These are phyloP conservation scores for Myxozyma sirexii DNA, from an alignment of 805 yeast genomes.

Conservation along the genomic window DNA sequence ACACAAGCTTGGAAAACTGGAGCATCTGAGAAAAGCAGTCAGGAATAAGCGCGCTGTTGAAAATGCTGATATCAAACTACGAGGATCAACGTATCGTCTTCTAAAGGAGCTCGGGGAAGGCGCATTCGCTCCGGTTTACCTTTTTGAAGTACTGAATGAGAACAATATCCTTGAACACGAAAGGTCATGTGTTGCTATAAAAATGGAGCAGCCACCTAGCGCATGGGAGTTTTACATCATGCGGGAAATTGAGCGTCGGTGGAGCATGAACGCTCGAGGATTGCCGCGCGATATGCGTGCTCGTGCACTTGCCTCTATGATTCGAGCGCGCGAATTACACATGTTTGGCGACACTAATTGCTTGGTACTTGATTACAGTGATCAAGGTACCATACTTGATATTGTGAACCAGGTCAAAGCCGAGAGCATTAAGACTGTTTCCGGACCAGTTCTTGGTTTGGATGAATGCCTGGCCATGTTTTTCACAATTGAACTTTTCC, in stretches of 20 bases:
- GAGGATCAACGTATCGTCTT: slow-evolving; percentile 50
- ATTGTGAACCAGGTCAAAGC: slow-evolving; percentile 56
- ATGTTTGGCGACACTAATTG: slow-evolving; percentile 68
- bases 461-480: slow-evolving; percentile 69
- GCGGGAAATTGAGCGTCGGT: slow-evolving; percentile 54
- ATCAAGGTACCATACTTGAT: slow-evolving; percentile 75
- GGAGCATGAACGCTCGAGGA: slow-evolving; percentile 34
- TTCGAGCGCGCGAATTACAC: slow-evolving; percentile 56
- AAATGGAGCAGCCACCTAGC: slow-evolving; percentile 68
- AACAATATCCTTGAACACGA: slow-evolving; percentile 1
- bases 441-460: slow-evolving; percentile 34
- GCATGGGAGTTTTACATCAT: slow-evolving; percentile 83
- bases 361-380: slow-evolving; percentile 61
- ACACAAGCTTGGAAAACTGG: slow-evolving; percentile 35
- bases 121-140: slow-evolving; percentile 76
- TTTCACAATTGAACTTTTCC: slow-evolving; percentile 64
- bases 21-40: slow-evolving; percentile 2
- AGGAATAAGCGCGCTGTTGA: slow-evolving; percentile 13
- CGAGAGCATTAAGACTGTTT: slow-evolving; percentile 25
- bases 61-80: slow-evolving; percentile 13
- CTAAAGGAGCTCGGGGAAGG: slow-evolving; percentile 70
- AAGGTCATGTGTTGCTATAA: slow-evolving; percentile 65
- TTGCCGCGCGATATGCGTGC: slow-evolving; percentile 12
- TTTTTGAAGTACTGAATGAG: slow-evolving; percentile 45
- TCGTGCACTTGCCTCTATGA: slow-evolving; percentile 47